A percentile compares a stretch with the other conserved stretches of the same genome.
These are phyloP conservation scores for Vitis hybrid DNA, from an alignment of 177 flowering plant species.

Conservation along the genomic window DNA sequence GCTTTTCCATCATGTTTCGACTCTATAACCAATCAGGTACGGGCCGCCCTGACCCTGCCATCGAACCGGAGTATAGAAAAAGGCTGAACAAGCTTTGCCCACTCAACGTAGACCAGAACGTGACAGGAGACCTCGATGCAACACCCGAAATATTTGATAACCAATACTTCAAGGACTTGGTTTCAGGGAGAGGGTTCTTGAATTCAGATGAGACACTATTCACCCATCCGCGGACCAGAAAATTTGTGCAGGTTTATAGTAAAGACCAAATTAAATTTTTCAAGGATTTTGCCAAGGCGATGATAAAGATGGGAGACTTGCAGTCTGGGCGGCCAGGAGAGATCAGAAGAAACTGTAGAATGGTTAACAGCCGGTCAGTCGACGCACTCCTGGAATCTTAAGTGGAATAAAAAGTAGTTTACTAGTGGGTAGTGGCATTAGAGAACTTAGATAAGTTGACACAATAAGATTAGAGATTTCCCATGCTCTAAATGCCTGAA, in stretches of 20 bases:
- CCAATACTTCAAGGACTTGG: constrained; percentile 86
- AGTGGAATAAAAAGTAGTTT: background rate
- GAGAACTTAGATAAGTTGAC: background rate
- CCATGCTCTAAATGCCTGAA: too few species aligned
- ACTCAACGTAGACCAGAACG: constrained; percentile 58
- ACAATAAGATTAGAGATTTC: too few species aligned
- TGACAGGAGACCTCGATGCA: constrained; percentile 72
- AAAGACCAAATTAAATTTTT: constrained; percentile 50
- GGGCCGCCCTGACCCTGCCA: constrained; percentile 75
- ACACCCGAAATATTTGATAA: constrained; percentile 81
- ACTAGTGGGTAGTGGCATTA: too few species aligned
- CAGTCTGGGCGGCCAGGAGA: constrained; percentile 72
- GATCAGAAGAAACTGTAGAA: constrained; percentile 72
- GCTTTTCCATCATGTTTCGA: constrained; percentile 78
- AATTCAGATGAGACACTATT: constrained; percentile 80
- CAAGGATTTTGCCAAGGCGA: constrained; percentile 70
- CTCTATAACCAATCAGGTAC: constrained; percentile 93
- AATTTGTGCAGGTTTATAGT: constrained; percentile 53
- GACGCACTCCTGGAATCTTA: constrained; percentile 5
- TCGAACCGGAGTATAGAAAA: constrained; percentile 52
- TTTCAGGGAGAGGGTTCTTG: constrained; percentile 68
- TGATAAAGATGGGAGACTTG: constrained; percentile 85
- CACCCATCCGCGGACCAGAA: constrained; percentile 45
- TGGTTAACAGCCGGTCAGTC: constrained; percentile 36
- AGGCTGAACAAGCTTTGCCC: constrained; percentile 74